Base-by-base conservation (phyloP, 108 stramenopile species). In the Pseudonitzschia delicatissima region DNA sequence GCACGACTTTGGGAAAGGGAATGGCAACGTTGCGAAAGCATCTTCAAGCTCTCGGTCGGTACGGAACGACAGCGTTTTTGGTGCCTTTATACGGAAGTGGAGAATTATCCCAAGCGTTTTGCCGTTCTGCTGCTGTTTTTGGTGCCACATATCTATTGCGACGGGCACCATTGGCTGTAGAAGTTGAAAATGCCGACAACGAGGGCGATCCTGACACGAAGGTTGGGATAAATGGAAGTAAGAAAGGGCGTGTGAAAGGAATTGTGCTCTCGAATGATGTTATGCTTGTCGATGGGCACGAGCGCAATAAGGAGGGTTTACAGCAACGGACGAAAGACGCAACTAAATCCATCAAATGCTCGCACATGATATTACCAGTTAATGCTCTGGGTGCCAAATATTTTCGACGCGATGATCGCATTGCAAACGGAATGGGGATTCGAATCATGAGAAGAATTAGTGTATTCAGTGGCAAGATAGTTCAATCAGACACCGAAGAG, bases 121-220 rank as follows among this genome's bases (percentile, higher is more conserved):
- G 91, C 66, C 77, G 91, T 32, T 88, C 86, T 29, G 87, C 87
- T 15, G 91, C 91, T 20, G 91, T 92, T 0, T 86, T 85, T 77
- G 91, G 91, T 32, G 88, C 83, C 9, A 89, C 88, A 2, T 92
- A 87, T 63, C 76, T 92, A 72, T 70, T 92, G 51, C 80, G 91
- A 34, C 70, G 86, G 34, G 61, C 72, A 9, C 78, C 84, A 0
- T 8, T 70, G 25, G 69, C 48, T 20, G 52, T 69, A 34, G 5
- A 55, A 35, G 45, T 73, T 15, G 62, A 55, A 42, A 74, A 76
- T 11, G 21, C 57, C 18, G n/a, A 67, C 20, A 67, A 72, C 18
- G 27, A 34, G 7, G 42, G 39, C 47, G 59, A 45, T 53, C 32
- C 31, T 11, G 74, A 74, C 9, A 45, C 21, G 39, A 71, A 51